phyloP scores from a whole-genome alignment of 202 grass and related monocot genomes.

The Thinopyrum obtusiflorum region DNA sequence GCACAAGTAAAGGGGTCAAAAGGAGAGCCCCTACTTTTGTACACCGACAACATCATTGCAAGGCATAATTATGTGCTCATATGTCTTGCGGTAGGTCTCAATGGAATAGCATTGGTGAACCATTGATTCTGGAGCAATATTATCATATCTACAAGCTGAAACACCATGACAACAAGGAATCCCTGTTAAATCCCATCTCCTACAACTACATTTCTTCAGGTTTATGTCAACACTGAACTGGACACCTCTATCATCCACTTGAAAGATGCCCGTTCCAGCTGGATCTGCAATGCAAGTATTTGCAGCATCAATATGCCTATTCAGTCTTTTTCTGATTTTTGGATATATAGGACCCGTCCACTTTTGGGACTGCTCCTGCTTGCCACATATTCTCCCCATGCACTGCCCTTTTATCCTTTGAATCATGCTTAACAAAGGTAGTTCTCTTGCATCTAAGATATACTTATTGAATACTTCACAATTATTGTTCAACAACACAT shows the following conservation, averaged over 20 bases:
- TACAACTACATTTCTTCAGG: not conserved
- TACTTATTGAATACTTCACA: not conserved
- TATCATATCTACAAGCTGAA: not conserved
- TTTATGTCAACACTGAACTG: not conserved
- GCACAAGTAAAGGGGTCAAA: too few relatives aligned
- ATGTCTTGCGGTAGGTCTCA: not conserved
- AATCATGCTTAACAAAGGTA: not conserved
- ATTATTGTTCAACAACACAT: not conserved
- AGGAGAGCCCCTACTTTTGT: too few relatives aligned
- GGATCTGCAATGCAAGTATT: not conserved
- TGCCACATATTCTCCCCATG: not conserved
- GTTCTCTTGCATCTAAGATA: not conserved
- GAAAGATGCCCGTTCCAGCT: not conserved
- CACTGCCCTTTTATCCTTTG: not conserved
- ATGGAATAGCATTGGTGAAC: not conserved
- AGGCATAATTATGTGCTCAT: not conserved
- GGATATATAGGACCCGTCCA: not conserved
- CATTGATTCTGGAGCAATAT: not conserved
- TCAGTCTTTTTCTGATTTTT: not conserved
- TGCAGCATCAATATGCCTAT: not conserved
- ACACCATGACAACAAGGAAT: not conserved
- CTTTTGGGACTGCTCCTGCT: not conserved
- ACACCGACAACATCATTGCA: not conserved
- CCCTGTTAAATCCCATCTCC: not conserved
- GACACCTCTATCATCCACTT: not conserved